Evolutionary conservation across 2,329 filamentous ascomycete genomes (phyloP).

Genomic region (Phyllosticta capitalensis): DNA sequence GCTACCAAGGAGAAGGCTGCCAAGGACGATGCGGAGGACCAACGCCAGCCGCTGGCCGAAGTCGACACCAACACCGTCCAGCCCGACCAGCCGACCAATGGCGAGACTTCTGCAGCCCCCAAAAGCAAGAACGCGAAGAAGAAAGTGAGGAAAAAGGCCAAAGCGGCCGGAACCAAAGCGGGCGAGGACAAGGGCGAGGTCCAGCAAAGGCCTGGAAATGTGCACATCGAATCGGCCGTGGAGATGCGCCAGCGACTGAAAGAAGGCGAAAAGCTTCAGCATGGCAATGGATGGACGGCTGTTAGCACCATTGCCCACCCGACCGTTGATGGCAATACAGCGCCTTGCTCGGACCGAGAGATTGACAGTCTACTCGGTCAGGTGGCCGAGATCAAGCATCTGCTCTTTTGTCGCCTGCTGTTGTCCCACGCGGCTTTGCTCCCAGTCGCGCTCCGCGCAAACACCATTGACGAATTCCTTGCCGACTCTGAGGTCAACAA

Average conservation of each 20-base stretch:
- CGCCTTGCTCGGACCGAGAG: conserved; percentile 34
- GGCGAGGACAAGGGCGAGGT: conserved; percentile 12
- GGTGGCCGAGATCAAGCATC: conserved; percentile 40
- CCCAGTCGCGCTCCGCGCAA: conserved; percentile 34
- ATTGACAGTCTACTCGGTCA: conserved; percentile 34
- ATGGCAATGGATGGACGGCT: conserved; percentile 24
- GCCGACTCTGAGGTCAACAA: conserved; percentile 32
- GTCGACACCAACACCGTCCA: not conserved
- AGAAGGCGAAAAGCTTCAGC: conserved; percentile 30
- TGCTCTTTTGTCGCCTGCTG: conserved; percentile 41
- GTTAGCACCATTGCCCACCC: conserved; percentile 25
- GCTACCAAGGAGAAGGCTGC: too few species aligned
- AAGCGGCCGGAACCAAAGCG: conserved; percentile 14
- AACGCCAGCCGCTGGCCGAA: conserved; percentile 15
- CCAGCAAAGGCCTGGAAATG: conserved; percentile 23
- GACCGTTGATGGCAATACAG: conserved; percentile 22
- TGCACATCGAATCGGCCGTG: conserved; percentile 35
- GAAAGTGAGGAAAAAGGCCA: conserved; percentile 23
- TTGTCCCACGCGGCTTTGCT: conserved; percentile 38
- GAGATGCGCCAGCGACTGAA: conserved; percentile 33
- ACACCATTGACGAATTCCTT: conserved; percentile 39
- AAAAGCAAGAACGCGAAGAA: conserved; percentile 23
- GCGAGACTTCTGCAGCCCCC: not conserved
- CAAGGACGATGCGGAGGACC: conserved; percentile 14
- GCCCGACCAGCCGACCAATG: not conserved